These are phyloP conservation scores for Fonsecaea pedrosoi DNA, from an alignment of 2,329 filamentous ascomycete species.

Conservation along the genomic window DNA sequence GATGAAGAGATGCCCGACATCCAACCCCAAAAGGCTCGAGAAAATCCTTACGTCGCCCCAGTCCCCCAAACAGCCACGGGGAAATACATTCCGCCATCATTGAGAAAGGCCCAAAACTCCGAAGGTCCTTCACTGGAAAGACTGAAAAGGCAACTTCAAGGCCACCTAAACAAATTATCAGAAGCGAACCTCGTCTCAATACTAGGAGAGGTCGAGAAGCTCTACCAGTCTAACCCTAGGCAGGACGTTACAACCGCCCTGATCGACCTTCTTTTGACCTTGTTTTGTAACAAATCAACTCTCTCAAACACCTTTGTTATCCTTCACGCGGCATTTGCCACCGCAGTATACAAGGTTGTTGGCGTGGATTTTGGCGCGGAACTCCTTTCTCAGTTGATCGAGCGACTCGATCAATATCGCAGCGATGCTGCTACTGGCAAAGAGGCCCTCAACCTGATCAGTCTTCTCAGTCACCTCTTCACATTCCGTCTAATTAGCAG, in stretches of 20 bases:
- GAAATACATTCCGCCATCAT: slow-evolving; percentile 90
- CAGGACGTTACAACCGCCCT: slow-evolving; percentile 84
- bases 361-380: slow-evolving; percentile 91
- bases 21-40: slow-evolving; percentile 61
- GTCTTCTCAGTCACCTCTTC: slow-evolving; percentile 84
- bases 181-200: slow-evolving; percentile 89
- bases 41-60: slow-evolving; percentile 91
- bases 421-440: slow-evolving; percentile 58
- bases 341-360: slow-evolving; percentile 83
- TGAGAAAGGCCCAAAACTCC: slow-evolving; percentile 68
- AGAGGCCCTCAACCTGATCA: slow-evolving; percentile 76
- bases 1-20: slow-evolving; percentile 44
- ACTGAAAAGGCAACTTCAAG: slow-evolving; percentile 81
- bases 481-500: slow-evolving; percentile 87
- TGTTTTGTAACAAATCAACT: slow-evolving; percentile 77
- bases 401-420: slow-evolving; percentile 74
- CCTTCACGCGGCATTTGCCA: slow-evolving; percentile 85
- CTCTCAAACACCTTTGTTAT: slow-evolving; percentile 90
- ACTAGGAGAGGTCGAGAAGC: slow-evolving; percentile 76
- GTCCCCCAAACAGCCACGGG: slow-evolving; percentile 51
- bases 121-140: slow-evolving; percentile 72
- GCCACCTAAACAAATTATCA: slow-evolving; percentile 88
- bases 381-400: slow-evolving; percentile 77
- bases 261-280: slow-evolving; percentile 76
- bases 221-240: slow-evolving; percentile 85